Evolutionary conservation across 495 filamentous ascomycete genomes (phyloP).

Genomic region (Aspergillus biplanus): DNA sequence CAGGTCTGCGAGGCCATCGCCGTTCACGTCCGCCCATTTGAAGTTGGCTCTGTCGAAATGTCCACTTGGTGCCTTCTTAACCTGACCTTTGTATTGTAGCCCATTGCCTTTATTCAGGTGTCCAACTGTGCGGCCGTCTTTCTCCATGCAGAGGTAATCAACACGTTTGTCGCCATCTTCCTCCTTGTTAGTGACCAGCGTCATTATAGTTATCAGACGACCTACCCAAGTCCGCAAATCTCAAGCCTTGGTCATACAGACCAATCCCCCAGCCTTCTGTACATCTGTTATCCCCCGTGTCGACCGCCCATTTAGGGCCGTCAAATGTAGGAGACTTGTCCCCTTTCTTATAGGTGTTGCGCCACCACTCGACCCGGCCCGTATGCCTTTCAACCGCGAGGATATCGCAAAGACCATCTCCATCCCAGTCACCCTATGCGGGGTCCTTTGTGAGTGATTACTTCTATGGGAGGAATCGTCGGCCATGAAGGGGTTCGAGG

Average conservation of each 20-base stretch:
- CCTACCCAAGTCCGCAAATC: constrained; percentile 27
- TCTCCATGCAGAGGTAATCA: constrained; percentile 10
- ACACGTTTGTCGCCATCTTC: constrained; percentile 22
- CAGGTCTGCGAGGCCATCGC: neutral
- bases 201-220: too few species aligned
- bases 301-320: neutral
- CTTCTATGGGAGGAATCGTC: too few species aligned
- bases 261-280: constrained; percentile 27
- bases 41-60: neutral
- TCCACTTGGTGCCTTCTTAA: neutral
- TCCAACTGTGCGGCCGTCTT: constrained; percentile 5
- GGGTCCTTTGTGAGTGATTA: too few species aligned
- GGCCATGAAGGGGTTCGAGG: too few species aligned
- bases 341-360: constrained; percentile 19
- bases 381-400: constrained; percentile 24
- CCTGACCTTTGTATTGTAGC: neutral
- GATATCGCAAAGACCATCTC: constrained; percentile 34
- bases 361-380: constrained; percentile 26
- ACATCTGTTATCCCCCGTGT: constrained; percentile 19
- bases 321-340: neutral
- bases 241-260: constrained; percentile 27
- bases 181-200: too few species aligned
- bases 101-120: constrained; percentile 4
- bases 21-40: neutral
- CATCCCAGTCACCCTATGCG: constrained; percentile 35